Base-by-base conservation (phyloP, 2,329 filamentous ascomycete genomes). In the Colletotrichum sojae region DNA sequence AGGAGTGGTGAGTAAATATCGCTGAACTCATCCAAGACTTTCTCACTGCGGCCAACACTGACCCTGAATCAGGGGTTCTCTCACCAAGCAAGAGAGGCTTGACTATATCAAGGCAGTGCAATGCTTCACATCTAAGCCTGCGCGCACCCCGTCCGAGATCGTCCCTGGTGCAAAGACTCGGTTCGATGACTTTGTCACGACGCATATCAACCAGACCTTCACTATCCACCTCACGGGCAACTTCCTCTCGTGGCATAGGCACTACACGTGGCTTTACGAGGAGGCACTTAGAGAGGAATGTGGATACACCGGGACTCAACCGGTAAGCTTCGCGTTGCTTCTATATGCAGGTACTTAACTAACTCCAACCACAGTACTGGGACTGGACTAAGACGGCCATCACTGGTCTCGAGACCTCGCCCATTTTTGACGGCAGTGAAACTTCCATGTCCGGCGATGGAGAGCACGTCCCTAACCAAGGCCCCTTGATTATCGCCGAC, bases 141-240 rank as follows among this genome's bases (percentile, higher is more conserved):
- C 83, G 4, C 74, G 73, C 20, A 79, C 79, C 0, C 77, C 79
- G 0, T 63, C 75, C 0, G 71, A 74, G 0, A 74, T 78, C 13
- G 81, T 79, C 0, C 76, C 83, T 0, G 85, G 85, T 2, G 83
- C 81, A 3, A 79, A 77, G 65, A 82, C 78, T 3, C 69, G 84
- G 64, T 86, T 82, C 66, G 86, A 88, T 72, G 86, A 88, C 67
- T 88, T 83, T 51, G 78, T 85, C 6, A 84, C 81, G 5, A 78
- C 80, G 0, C 86, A 88, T 68, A 81, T 88, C 65, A 82, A 85
- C 61, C 79, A 83, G 69, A 85, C 85, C 1, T 68, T 78, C 10
- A 60, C 57, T 1, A 85, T 87, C 18, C 85, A 87, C 71, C 78
- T 75, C 62, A 82, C 73, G 76, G 73, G 48, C 74, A 77, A 75